These are phyloP conservation scores for Solanum stenotomum DNA, from an alignment of 257 asterid genomes.

Conservation along the genomic window DNA sequence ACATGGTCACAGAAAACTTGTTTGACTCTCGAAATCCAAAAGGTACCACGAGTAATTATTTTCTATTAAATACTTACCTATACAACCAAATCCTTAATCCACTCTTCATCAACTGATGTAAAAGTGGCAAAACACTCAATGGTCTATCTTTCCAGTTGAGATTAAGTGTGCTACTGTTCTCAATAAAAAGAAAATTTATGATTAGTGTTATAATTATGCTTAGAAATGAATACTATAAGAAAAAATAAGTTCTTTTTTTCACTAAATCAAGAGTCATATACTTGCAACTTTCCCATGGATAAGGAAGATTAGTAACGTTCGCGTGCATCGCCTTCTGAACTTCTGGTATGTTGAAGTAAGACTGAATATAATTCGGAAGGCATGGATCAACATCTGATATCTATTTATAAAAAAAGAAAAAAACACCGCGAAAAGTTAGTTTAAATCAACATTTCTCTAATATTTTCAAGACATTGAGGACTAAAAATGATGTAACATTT, in stretches of 20 bases:
- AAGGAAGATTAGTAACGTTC: not conserved
- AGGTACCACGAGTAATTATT: fast-evolving
- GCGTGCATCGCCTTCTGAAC: constrained; percentile 20
- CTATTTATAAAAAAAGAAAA: not conserved
- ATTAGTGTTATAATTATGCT: not conserved
- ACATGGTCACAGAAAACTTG: not conserved
- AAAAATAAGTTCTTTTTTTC: not conserved
- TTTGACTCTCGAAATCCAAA: not conserved
- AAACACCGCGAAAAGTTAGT: not conserved
- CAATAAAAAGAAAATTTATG: not conserved
- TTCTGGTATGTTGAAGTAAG: constrained; percentile 13
- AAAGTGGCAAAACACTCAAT: constrained; percentile 8
- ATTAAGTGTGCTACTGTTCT: not conserved
- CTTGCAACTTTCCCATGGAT: constrained; percentile 19
- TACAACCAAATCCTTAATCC: constrained; percentile 17
- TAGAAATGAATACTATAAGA: not conserved
- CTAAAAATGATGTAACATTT: not conserved
- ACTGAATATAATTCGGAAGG: not conserved
- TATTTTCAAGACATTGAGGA: not conserved
- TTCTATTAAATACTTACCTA: constrained; percentile 3
- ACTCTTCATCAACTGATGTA: constrained; percentile 16
- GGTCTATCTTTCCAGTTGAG: constrained; percentile 7
- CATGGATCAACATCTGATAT: constrained; percentile 19
- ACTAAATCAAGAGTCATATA: not conserved
- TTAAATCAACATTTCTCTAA: not conserved